A percentile compares a stretch with the other conserved stretches of the same genome.
Evolutionary conservation across 2,329 filamentous ascomycete species (phyloP).

Genomic region (Penicillium sp.): DNA sequence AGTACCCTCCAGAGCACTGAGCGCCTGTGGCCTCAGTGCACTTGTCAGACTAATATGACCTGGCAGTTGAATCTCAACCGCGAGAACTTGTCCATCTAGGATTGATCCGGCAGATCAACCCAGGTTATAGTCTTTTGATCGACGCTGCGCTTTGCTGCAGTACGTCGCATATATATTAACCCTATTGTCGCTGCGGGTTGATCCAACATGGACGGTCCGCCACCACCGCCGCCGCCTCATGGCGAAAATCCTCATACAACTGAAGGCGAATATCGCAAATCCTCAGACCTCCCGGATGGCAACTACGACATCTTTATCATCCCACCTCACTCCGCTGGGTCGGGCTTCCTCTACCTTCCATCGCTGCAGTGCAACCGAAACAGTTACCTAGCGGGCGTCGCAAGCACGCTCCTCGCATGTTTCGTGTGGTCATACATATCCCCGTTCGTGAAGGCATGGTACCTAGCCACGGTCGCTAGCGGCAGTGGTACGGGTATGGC

Average conservation of each 20-base stretch:
- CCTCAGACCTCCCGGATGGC: conserved; percentile 70
- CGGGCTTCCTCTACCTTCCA: conserved; percentile 90
- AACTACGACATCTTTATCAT: conserved; percentile 98
- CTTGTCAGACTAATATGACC: conserved; percentile 32
- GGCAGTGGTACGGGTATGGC: conserved; percentile 72
- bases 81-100: conserved; percentile 18
- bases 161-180: conserved; percentile 7
- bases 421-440: conserved; percentile 70
- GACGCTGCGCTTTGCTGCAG: conserved; percentile 4
- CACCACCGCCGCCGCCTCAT: conserved; percentile 80
- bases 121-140: background rate
- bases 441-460: conserved; percentile 72
- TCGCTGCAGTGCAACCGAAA: conserved; percentile 82
- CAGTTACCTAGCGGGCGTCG: conserved; percentile 86
- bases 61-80: conserved; percentile 17
- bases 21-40: conserved; percentile 33
- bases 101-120: conserved; percentile 10
- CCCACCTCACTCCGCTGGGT: conserved; percentile 83
- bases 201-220: conserved; percentile 47
- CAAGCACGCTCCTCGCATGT: conserved; percentile 69
- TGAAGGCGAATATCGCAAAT: conserved; percentile 48
- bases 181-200: background rate
- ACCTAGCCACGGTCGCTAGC: conserved; percentile 65
- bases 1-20: conserved; percentile 28
- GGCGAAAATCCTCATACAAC: conserved; percentile 71